A percentile compares a stretch with the other conserved stretches of the same genome.
Conservation (phyloP, 768 basidiomycete species). For the Lactifluus pinguis region DNA sequence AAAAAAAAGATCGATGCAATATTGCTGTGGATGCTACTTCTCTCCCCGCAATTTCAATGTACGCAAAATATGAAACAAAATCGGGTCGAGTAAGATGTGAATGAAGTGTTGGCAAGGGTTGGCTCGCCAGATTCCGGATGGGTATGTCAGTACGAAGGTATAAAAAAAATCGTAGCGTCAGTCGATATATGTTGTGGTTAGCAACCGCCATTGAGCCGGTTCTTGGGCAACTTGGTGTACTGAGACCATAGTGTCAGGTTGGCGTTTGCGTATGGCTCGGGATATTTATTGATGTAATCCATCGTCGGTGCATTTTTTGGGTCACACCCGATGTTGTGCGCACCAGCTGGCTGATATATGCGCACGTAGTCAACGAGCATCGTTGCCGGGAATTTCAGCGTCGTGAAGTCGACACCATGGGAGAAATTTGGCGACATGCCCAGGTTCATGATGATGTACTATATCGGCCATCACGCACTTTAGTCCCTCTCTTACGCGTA, state of each 20-base stretch:
- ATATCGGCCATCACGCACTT: neutral
- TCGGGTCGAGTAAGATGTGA: neutral
- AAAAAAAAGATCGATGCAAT: neutral
- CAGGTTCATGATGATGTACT: conserved; percentile 82
- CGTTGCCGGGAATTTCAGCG: conserved; percentile 58
- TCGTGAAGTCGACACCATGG: conserved; percentile 50
- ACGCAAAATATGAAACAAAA: neutral
- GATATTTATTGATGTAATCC: conserved; percentile 67
- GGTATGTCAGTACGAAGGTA: neutral
- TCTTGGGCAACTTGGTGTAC: conserved; percentile 17
- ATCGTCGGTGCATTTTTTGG: conserved; percentile 71
- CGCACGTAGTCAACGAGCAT: conserved; percentile 85
- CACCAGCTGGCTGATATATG: conserved; percentile 71
- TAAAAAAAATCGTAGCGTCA: neutral
- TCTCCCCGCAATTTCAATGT: neutral
- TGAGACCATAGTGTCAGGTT: conserved; percentile 66
- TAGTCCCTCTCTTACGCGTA: neutral
- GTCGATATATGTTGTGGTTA: neutral
- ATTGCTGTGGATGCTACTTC: neutral
- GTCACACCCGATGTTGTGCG: conserved; percentile 77
- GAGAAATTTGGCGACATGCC: conserved; percentile 82
- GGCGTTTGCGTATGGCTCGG: conserved; percentile 73
- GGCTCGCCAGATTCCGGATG: neutral
- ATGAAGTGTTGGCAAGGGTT: neutral
- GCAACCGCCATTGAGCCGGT: conserved; percentile 1